Conservation (phyloP, 305 asterid species). For the Fraxinus nigra region DNA sequence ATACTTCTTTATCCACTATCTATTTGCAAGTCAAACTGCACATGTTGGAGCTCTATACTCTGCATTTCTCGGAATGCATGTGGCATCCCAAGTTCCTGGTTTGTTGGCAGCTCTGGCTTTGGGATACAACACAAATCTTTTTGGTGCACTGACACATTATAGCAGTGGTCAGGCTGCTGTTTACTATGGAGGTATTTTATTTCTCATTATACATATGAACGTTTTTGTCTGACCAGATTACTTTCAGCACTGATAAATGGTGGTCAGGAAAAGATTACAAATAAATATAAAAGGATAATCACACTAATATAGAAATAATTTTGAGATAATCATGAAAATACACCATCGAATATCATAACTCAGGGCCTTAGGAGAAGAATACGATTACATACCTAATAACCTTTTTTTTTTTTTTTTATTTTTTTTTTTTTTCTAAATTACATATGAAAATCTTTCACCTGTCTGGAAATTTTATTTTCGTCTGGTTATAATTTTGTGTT, state of each 20-base stretch:
- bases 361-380: not conserved
- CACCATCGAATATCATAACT: not conserved
- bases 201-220: not conserved
- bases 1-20: conserved; percentile 68
- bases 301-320: not conserved
- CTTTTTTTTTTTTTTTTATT: too few relatives aligned
- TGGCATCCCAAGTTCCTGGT: conserved; percentile 58
- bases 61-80: conserved; percentile 70
- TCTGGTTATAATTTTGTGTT: not conserved
- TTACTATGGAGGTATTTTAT: conserved; percentile 61
- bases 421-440: not conserved
- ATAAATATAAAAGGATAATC: not conserved
- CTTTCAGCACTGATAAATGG: not conserved
- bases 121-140: conserved; percentile 65
- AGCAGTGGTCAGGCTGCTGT: conserved; percentile 95
- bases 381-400: not conserved
- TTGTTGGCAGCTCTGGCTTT: conserved; percentile 51
- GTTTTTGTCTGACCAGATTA: not conserved
- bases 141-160: conserved; percentile 77
- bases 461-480: not conserved
- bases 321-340: not conserved
- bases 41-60: conserved; percentile 86
- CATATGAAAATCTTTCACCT: not conserved
- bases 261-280: not conserved
- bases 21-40: conserved; percentile 84